Percentiles rank a stretch among this genome's conserved stretches.
Conservation (phyloP, 2,329 filamentous ascomycete species). For the Diaporthe batatas region DNA sequence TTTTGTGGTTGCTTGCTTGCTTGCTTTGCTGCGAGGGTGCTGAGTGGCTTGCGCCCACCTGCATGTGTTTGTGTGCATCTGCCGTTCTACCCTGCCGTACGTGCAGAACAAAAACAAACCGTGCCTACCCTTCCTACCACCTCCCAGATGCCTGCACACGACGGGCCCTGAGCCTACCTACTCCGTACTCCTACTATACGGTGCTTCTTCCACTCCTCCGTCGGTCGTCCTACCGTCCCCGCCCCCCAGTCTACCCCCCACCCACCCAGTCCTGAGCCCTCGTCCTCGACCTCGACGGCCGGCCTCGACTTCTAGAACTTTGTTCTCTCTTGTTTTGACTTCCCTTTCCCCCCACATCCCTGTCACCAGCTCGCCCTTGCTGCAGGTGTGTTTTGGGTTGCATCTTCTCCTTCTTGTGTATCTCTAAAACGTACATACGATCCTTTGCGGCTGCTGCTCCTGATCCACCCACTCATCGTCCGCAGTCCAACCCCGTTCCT, state of each 20-base stretch:
- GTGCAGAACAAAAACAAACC: conserved; percentile 28
- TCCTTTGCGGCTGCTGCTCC: conserved; percentile 36
- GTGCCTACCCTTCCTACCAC: neutral
- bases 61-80: conserved; percentile 28
- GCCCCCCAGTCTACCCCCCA: neutral
- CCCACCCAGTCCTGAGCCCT: conserved; percentile 29
- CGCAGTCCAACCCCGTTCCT: neutral
- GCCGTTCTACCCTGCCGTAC: neutral
- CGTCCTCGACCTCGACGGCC: conserved; percentile 29
- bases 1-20: neutral
- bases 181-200: neutral
- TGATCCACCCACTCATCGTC: conserved; percentile 1
- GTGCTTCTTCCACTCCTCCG: neutral
- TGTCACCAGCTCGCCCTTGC: conserved; percentile 16
- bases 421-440: conserved; percentile 32
- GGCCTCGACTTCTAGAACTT: conserved; percentile 31
- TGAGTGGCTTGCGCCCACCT: conserved; percentile 9
- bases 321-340: conserved; percentile 24
- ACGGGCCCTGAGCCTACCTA: conserved; percentile 18
- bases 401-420: conserved; percentile 35
- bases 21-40: conserved; percentile 3
- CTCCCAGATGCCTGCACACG: conserved; percentile 19
- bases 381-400: conserved; percentile 28
- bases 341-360: neutral
- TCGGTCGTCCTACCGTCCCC: neutral